phyloP scores from a whole-genome alignment of 2,329 filamentous ascomycete species.

The Furcasterigmium sp. region DNA sequence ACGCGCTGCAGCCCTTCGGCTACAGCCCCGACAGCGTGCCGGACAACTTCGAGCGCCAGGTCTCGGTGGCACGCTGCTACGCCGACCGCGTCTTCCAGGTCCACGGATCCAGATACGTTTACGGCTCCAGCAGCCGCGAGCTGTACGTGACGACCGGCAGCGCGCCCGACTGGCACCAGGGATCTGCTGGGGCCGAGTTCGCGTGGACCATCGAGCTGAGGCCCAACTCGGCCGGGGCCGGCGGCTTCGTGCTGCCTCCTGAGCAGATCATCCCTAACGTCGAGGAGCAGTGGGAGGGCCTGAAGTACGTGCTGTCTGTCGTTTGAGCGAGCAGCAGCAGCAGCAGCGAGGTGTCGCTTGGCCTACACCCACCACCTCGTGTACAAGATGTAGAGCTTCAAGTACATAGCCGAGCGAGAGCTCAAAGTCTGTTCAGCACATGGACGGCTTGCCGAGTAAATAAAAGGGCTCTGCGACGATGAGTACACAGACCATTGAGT shows the following conservation, averaged over 20 bases:
- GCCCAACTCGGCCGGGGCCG: conserved; percentile 20
- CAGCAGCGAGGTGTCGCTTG: neutral
- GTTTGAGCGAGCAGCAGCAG: neutral
- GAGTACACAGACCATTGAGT: no score
- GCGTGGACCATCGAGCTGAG: conserved; percentile 32
- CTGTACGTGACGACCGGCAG: conserved; percentile 27
- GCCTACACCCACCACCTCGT: no score
- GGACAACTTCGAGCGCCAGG: conserved; percentile 28
- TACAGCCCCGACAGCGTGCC: conserved; percentile 36
- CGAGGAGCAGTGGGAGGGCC: conserved; percentile 27
- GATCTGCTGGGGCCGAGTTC: conserved; percentile 20
- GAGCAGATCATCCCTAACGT: conserved; percentile 26
- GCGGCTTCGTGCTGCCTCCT: conserved; percentile 29
- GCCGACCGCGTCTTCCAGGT: conserved; percentile 7
- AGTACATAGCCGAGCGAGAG: no score
- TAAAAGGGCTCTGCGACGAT: no score
- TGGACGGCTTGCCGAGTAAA: no score
- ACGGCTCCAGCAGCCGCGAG: conserved; percentile 28
- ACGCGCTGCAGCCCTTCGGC: conserved; percentile 36
- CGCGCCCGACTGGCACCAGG: conserved; percentile 20
- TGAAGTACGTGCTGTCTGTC: conserved; percentile 14
- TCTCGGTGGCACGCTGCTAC: conserved; percentile 18
- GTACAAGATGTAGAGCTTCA: no score
- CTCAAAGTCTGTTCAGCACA: no score
- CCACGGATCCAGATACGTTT: conserved; percentile 22